These are phyloP conservation scores for Coriolopsis trogii DNA, from an alignment of 1,284 basidiomycete genomes.

Conservation along the genomic window DNA sequence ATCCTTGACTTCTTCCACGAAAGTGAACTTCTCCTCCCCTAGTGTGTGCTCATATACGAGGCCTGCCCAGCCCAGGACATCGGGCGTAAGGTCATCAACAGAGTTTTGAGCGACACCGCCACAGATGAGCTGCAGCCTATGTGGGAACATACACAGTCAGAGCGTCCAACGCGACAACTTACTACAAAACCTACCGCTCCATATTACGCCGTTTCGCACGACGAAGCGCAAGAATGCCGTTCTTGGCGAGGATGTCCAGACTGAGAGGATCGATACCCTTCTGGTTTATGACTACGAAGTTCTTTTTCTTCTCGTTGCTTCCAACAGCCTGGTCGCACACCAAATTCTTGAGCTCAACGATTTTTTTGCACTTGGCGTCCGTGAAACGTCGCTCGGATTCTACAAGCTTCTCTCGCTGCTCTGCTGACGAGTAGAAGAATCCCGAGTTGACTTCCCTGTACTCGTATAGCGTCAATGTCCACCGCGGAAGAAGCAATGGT, in stretches of 20 bases:
- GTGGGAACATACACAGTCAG: background rate
- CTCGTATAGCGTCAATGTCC: conserved; percentile 10
- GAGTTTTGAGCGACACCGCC: conserved; percentile 98
- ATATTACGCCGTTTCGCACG: conserved; percentile 97
- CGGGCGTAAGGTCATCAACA: conserved; percentile 93
- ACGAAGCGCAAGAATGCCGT: conserved; percentile 93
- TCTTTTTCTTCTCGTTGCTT: conserved; percentile 78
- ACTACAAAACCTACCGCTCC: conserved; percentile 72
- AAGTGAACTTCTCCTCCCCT: conserved; percentile 99
- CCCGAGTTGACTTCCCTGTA: conserved; percentile 97
- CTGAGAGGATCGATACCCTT: conserved; percentile 99
- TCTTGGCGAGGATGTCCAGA: conserved; percentile 95
- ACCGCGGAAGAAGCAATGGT: background rate
- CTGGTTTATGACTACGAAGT: conserved; percentile 97
- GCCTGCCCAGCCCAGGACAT: conserved; percentile 95
- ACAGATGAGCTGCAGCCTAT: conserved; percentile 88
- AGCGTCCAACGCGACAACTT: background rate
- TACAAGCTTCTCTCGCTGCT: conserved; percentile 98
- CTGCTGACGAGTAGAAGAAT: conserved; percentile 99
- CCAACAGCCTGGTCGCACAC: conserved; percentile 94
- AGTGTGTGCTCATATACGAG: conserved; percentile 99
- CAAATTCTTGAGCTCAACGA: conserved; percentile 94
- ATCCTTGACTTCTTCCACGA: conserved; percentile 94
- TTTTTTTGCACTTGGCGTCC: conserved; percentile 95
- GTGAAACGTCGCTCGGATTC: conserved; percentile 96